Conservation (phyloP, 352 stramenopile genomes). For the Globisporangium lucens region DNA sequence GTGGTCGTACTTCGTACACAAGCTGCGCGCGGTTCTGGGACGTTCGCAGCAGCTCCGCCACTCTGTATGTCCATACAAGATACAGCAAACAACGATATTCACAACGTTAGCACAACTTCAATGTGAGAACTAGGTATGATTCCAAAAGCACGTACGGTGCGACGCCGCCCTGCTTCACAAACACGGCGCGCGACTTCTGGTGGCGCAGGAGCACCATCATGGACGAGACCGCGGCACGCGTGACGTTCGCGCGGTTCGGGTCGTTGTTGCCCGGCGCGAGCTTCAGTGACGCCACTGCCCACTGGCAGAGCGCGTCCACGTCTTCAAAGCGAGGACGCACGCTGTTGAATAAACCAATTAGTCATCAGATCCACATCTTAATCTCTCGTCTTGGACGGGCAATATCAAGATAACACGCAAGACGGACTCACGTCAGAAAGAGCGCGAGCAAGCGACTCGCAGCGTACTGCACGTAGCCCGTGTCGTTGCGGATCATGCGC, state of each 20-base stretch:
- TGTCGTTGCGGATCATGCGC: slow-evolving; percentile 81
- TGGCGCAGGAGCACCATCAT: slow-evolving; percentile 92
- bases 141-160: slow-evolving; percentile 56
- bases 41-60: slow-evolving; percentile 74
- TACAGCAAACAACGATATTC: slow-evolving; percentile 15
- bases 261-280: slow-evolving; percentile 58
- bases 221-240: slow-evolving; percentile 84
- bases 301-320: slow-evolving; percentile 75
- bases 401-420: neutral
- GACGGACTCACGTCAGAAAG: slow-evolving; percentile 63
- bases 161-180: slow-evolving; percentile 90
- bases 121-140: slow-evolving; percentile 12
- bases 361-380: neutral
- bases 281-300: slow-evolving; percentile 73
- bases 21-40: slow-evolving; percentile 91
- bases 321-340: slow-evolving; percentile 77
- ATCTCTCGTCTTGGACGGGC: neutral
- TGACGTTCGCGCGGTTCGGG: slow-evolving; percentile 66
- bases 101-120: slow-evolving; percentile 6
- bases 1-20: slow-evolving; percentile 84
- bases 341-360: slow-evolving; percentile 21
- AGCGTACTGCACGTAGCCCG: slow-evolving; percentile 83
- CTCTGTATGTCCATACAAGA: slow-evolving; percentile 14
- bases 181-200: slow-evolving; percentile 86
- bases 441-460: slow-evolving; percentile 77